Evolutionary conservation across 768 basidiomycete genomes (phyloP), one percentile per base, ranked within the genome.

Genomic region (Piloderma croceum): DNA sequence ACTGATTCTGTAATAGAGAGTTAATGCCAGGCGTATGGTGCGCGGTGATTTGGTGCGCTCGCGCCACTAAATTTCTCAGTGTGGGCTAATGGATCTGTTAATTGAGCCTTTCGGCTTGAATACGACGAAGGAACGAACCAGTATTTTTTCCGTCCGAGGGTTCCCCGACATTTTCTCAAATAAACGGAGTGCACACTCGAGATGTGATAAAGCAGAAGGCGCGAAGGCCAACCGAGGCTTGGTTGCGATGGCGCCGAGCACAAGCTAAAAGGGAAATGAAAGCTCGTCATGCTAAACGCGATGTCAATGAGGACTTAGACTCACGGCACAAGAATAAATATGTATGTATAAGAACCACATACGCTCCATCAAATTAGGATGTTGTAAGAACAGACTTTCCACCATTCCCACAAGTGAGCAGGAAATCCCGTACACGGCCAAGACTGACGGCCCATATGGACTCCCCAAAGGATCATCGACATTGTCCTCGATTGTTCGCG

Each of bases 311-410:
- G 25, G 27, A 15, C 12, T 24, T 34, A 39, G 23, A 59, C 75
- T 50, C 57, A 83, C 82, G 24, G 79, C 69, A 52, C 81, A 83
- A 4, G 79, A 83, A 56, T 83, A 83, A 3, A 81, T 79, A 54
- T 84, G 81, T 6, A 79, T 81, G 44, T 82, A 80, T 36, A 80
- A 58, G 58, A 84, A 83, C 77, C 80, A 83, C 74, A 79, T 75
- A 27, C 83, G 70, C 51, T 81, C 79, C 10, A 79, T 79, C 41
- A 83, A 60, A n/a, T 58, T 64, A 18, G 81, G 79, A 42, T 82
- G 74, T 50, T 81, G 80, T 41, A 79, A 77, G 53, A 74, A 78
- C 37, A 81, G 58, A 50, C 77, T 81, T 44, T 76, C 73, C 35
- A 81, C 70, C 47, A 82, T 61, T 11, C 79, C 81, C 21, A 83